Base-by-base conservation (phyloP, 1,139 yeast species). In the Lodderomyces orthopsilosis region DNA sequence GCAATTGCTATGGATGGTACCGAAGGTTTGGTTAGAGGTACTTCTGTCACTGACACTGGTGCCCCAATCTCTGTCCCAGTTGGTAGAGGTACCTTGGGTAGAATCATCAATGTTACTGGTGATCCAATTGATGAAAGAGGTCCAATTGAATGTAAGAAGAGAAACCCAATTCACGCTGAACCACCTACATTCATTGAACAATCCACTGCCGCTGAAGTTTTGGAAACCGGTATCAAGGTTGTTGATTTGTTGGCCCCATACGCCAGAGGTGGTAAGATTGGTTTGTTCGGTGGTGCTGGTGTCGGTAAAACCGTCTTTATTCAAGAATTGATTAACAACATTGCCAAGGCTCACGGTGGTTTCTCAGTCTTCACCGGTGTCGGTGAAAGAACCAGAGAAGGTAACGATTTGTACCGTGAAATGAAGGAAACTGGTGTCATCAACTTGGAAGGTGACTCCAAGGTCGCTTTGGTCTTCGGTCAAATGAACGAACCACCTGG, bases 261-360 rank as follows among this genome's bases (percentile, higher is more conserved):
- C 81, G 98, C 98, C 70, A 91, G 97, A 87, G 98, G 98, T 87
- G 98, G 98, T 88, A 93, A 93, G 85, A 93, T 93, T 88, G 98
- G 98, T 84, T 85, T 93, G 70, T 93, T 93, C 87, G 98, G 98
- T 82, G 98, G 98, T 91, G 98, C 98, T 75, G 98, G 98, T 91
- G 98, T 93, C 89, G 98, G 98, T 80, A 93, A 93, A 80, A 93
- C 98, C 74, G 98, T 93, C 56, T 93, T 93, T 78, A 93, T 93
- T 77, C 98, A 93, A 83, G 98, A 93, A 80, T 85, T 93, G 81
- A 93, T 93, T 76, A 91, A 93, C 90, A 93, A 93, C 84, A 93
- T 93, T 69, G 98, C 98, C 74, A 93, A 91, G 83, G 98, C 98
- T 65, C 98, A 93, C 74, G 98, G 98, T 89, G 98, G 98, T 86